Evolutionary conservation across 495 filamentous ascomycete species (phyloP).

Genomic region (Aspergillus affinis): DNA sequence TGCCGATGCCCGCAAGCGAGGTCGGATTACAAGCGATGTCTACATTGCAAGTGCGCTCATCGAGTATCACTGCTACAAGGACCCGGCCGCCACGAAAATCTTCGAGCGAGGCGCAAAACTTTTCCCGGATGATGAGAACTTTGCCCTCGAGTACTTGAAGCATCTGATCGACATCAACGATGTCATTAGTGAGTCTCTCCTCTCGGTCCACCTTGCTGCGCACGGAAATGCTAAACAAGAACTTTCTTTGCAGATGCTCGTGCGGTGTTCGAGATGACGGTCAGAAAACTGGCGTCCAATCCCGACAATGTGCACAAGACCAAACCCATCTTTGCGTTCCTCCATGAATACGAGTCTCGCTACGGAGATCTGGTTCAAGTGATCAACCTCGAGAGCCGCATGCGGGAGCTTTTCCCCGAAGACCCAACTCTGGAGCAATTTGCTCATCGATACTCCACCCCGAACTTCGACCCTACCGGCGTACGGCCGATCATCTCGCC

Average conservation of each 20-base stretch:
- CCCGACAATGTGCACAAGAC: constrained; percentile 69
- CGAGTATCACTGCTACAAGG: constrained; percentile 94
- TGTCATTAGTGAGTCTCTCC: constrained; percentile 73
- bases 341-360: constrained; percentile 91
- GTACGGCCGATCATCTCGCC: constrained; percentile 82
- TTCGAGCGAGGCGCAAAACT: constrained; percentile 91
- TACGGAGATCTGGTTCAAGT: constrained; percentile 91
- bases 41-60: constrained; percentile 90
- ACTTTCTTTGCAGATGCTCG: constrained; percentile 68
- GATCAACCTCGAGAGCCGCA: constrained; percentile 83
- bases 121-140: constrained; percentile 88
- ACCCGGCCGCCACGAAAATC: constrained; percentile 85
- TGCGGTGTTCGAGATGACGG: constrained; percentile 90
- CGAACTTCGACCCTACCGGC: constrained; percentile 70
- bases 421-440: constrained; percentile 77
- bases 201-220: background rate
- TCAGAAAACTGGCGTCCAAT: constrained; percentile 72
- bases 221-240: constrained; percentile 12
- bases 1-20: constrained; percentile 77
- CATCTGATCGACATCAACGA: constrained; percentile 89
- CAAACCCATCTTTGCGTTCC: constrained; percentile 81
- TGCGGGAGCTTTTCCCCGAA: constrained; percentile 87
- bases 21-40: constrained; percentile 86
- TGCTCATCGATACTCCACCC: constrained; percentile 67
- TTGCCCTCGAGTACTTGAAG: constrained; percentile 91